Percentiles rank a stretch among this genome's conserved stretches.
Evolutionary conservation across 331 rosid species (phyloP).

Genomic region (Stylosanthes scabra): DNA sequence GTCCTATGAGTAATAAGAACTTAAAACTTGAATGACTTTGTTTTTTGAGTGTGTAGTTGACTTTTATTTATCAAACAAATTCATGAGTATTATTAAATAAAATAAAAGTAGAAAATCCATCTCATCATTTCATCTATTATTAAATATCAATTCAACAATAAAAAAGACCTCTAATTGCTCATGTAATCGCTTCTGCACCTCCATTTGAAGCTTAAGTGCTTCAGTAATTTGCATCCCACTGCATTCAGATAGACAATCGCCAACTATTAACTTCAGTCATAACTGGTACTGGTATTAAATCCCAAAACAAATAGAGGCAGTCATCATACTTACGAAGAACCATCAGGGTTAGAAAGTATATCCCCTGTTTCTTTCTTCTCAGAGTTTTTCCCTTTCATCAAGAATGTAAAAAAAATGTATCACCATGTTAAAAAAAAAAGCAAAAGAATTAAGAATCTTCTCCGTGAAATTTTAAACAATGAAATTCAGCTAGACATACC

Average conservation of each 20-base stretch:
- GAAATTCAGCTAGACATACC: slow-evolving; percentile 56
- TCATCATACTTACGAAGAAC: slow-evolving; percentile 72
- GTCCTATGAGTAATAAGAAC: not conserved
- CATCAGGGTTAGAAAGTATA: slow-evolving; percentile 65
- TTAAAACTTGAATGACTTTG: not conserved
- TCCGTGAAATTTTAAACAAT: slow-evolving; percentile 19
- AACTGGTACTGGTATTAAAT: slow-evolving; percentile 9
- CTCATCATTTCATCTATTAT: slow-evolving; percentile 17
- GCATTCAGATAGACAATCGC: slow-evolving; percentile 32
- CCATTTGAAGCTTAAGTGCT: slow-evolving; percentile 91
- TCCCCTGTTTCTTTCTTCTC: slow-evolving; percentile 85
- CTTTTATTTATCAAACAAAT: slow-evolving; percentile 4
- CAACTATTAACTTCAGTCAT: slow-evolving; percentile 12
- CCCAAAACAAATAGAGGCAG: slow-evolving; percentile 10
- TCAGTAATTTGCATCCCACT: slow-evolving; percentile 90
- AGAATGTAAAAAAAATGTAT: slow-evolving; percentile 42
- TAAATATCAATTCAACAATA: not conserved
- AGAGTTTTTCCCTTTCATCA: slow-evolving; percentile 65
- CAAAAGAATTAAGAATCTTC: slow-evolving; percentile 17
- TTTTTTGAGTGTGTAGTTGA: not conserved
- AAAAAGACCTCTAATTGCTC: slow-evolving; percentile 84
- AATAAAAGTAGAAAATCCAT: not conserved
- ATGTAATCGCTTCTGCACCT: slow-evolving; percentile 87
- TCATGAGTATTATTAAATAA: not conserved
- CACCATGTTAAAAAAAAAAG: slow-evolving; percentile 24